Conservation (phyloP, 164 flowering plant species). For the Euptelea pleiosperma region DNA sequence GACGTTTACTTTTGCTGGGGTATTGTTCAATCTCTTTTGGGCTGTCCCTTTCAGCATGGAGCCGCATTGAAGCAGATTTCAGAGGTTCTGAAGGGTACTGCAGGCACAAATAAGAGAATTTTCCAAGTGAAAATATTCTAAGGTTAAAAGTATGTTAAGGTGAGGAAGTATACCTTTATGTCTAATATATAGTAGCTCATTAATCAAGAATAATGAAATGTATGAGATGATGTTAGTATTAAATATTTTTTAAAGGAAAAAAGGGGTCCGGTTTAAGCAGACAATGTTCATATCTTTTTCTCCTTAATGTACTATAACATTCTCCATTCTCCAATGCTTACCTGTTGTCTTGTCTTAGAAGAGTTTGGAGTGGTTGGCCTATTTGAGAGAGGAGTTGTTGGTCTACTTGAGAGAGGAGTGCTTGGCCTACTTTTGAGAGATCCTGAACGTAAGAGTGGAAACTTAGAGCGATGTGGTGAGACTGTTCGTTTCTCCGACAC, state of each 20-base stretch:
- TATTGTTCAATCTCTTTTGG: constrained; percentile 45
- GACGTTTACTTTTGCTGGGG: constrained; percentile 70
- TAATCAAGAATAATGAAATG: no score
- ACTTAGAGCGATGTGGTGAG: constrained; percentile 52
- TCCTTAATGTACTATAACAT: neutral
- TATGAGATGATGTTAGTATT: no score
- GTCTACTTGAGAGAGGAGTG: constrained; percentile 44
- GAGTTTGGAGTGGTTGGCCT: constrained; percentile 45
- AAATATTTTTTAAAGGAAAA: neutral
- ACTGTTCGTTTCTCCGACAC: constrained; percentile 43
- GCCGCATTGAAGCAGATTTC: constrained; percentile 62
- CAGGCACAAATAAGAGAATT: constrained; percentile 8
- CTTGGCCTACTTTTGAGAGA: constrained; percentile 46
- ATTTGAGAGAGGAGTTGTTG: constrained; percentile 44
- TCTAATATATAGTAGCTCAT: no score
- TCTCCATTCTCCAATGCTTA: constrained; percentile 15
- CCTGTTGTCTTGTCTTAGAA: constrained; percentile 39
- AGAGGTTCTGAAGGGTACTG: constrained; percentile 65
- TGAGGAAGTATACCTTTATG: no score
- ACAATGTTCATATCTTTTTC: neutral
- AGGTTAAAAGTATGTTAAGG: no score
- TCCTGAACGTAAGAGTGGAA: constrained; percentile 68
- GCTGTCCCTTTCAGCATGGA: constrained; percentile 40
- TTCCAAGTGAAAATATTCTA: neutral
- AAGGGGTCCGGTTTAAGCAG: neutral